A percentile compares a stretch with the other conserved stretches of the same genome.
These are phyloP conservation scores for Fraxinus sp. DNA, from an alignment of 305 asterid genomes.

Conservation along the genomic window DNA sequence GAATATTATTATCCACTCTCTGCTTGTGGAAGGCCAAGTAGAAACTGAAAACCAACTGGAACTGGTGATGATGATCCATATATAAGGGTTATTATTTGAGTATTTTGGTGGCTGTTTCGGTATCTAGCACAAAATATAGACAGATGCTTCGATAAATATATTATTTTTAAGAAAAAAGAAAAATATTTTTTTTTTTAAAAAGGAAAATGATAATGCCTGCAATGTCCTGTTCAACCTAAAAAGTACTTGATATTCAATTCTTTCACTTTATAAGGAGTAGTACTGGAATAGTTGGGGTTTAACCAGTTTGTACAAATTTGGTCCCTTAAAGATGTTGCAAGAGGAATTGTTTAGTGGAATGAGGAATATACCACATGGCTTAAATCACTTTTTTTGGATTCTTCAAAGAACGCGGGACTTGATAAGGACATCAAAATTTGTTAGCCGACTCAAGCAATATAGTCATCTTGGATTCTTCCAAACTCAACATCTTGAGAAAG, in stretches of 20 bases:
- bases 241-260: conserved; percentile 34
- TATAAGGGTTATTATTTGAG: too few species aligned
- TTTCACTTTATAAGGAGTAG: conserved; percentile 24
- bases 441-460: not conserved
- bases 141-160: too few species aligned
- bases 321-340: conserved; percentile 35
- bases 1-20: too few species aligned
- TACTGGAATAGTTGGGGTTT: not conserved
- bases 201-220: not conserved
- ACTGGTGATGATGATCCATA: too few species aligned
- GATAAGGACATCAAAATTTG: not conserved
- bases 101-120: too few species aligned
- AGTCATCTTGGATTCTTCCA: too few species aligned
- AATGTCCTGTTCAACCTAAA: conserved; percentile 23
- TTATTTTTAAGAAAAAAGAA: too few species aligned
- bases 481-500: too few species aligned
- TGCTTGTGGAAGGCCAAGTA: too few species aligned
- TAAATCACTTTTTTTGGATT: conserved; percentile 24
- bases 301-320: conserved; percentile 25
- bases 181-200: not conserved
- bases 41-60: too few species aligned
- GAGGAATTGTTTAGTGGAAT: conserved; percentile 27
- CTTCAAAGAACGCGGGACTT: not conserved
- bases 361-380: conserved; percentile 31
- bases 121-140: too few species aligned